Base-by-base conservation (phyloP, 495 filamentous ascomycete species). In the Clohesyomyces aquaticus region DNA sequence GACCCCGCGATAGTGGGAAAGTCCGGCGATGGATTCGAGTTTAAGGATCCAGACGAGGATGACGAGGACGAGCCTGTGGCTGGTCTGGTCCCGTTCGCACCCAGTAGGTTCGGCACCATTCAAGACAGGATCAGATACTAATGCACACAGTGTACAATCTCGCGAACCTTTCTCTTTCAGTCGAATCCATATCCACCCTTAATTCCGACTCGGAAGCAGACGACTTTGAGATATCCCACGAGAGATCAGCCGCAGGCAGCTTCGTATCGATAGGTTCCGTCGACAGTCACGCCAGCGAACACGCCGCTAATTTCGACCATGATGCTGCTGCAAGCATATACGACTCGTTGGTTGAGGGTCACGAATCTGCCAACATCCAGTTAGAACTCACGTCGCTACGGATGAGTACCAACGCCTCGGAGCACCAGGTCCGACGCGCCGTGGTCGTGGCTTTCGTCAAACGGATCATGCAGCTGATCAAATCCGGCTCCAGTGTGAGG, bases 351-450 rank as follows among this genome's bases (percentile, higher is more conserved):
- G 85, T 85, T 56, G 83, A 87, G 47, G 80, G 80, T 14, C 86
- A 88, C 52, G 84, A 90, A 42, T 85, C 91, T n/a, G 90, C 94
- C 71, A 88, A 88, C 11, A 91, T 94, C 9, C 88, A 90, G 67
- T 80, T 98, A 11, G 94, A 99, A 73, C 87, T 99, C 43, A 94
- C 88, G 77, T 88, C 89, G 67, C 82, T 96, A 35, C 86, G 93
- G 4, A 89, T 99, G 77, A 88, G 85, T 22, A 88, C 87, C 63
- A 91, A 99, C 71, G 95, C 94, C 4, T 90, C 88, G 1, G 93
- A 96, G 66, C 81, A 87, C 68, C 87, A 92, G 73, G 89, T 97
- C 62, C 90, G 93, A 23, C 88, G 88, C 3, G 91, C 94, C 3
- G 85, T 97, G 26, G 90, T 88, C 6, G 84, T 86, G 21, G 90